These are phyloP conservation scores for Heritiera littoralis DNA, from an alignment of 345 rosid species.

Conservation along the genomic window DNA sequence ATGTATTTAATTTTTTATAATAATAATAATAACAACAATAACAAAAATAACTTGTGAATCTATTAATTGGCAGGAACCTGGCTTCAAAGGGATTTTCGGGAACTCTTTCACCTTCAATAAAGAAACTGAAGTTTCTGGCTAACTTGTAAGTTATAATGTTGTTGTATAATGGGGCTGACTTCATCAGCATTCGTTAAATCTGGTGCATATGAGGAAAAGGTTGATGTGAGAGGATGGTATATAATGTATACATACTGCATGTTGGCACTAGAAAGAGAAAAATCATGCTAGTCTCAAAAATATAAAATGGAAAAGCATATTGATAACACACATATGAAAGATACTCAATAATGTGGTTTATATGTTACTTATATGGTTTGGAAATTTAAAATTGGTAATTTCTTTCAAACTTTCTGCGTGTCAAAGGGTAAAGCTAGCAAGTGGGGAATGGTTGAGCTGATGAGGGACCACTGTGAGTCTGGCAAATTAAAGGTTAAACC, in stretches of 20 bases:
- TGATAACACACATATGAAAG: background rate
- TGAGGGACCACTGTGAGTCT: background rate
- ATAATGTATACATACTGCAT: background rate
- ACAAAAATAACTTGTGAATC: constrained; percentile 3
- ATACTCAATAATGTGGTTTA: no score
- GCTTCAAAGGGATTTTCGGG: constrained; percentile 79
- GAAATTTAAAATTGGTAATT: background rate
- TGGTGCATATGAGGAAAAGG: background rate
- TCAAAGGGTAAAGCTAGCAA: background rate
- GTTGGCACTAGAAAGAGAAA: background rate
- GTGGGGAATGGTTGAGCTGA: background rate
- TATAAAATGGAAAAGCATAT: background rate
- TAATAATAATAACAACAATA: background rate
- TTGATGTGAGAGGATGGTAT: background rate
- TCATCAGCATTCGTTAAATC: background rate
- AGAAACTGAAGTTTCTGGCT: constrained; percentile 66
- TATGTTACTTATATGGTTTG: background rate
- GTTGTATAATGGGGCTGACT: background rate
- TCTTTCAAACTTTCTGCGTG: background rate
- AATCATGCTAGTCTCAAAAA: background rate
- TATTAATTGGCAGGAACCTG: constrained; percentile 52
- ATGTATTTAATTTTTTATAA: background rate
- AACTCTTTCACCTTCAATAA: constrained; percentile 69
- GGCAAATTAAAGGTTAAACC: background rate
- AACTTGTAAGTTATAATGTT: constrained; percentile 56